Conservation (phyloP, 768 basidiomycete genomes). For the Leccinum boreale region DNA sequence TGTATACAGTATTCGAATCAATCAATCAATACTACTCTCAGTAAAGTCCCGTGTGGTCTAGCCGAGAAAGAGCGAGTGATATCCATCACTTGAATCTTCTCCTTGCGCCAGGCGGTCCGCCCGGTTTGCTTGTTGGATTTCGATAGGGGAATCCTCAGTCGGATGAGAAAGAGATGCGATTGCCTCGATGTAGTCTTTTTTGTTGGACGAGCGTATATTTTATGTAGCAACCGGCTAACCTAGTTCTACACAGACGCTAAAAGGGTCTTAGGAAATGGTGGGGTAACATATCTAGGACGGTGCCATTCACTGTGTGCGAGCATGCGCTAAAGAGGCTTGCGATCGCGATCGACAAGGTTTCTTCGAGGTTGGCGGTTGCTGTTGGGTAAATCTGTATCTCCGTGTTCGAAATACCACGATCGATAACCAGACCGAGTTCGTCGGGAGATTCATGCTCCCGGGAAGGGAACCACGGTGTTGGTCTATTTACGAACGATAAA, state of each 20-base stretch:
- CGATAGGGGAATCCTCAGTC: neutral
- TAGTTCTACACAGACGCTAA: too few relatives aligned
- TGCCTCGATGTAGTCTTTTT: neutral
- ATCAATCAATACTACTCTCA: neutral
- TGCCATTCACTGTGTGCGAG: neutral
- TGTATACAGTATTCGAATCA: conserved; percentile 3
- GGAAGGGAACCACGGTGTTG: neutral
- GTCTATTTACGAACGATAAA: neutral
- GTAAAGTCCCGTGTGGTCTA: neutral
- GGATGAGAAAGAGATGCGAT: neutral
- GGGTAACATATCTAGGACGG: too few relatives aligned
- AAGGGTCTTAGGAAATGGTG: too few relatives aligned
- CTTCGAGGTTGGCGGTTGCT: neutral
- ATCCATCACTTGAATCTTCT: neutral
- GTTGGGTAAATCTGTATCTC: neutral
- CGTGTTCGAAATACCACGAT: neutral
- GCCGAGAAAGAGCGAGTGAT: neutral
- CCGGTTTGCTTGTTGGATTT: neutral
- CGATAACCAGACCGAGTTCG: neutral
- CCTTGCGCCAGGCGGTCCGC: neutral
- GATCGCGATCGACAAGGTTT: neutral
- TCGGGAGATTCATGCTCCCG: neutral
- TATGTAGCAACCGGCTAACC: too few relatives aligned
- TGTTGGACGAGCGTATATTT: too few relatives aligned
- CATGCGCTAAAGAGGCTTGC: neutral